A percentile compares a stretch with the other conserved stretches of the same genome.
These are phyloP conservation scores for Mycotypha africana DNA, from an alignment of 371 early-diverging fungal species.

Conservation along the genomic window DNA sequence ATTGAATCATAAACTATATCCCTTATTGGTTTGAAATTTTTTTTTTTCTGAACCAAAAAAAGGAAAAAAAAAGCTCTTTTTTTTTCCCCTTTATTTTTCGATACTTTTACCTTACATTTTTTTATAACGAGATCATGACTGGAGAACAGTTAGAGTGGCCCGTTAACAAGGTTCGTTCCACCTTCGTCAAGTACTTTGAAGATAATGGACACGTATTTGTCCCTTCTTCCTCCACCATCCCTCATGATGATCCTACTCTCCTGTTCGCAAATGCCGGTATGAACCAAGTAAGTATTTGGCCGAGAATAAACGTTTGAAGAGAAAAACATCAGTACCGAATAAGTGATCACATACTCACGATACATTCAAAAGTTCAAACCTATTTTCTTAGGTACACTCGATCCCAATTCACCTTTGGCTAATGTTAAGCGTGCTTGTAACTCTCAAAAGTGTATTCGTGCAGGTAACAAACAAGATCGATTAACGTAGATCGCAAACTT, in stretches of 20 bases:
- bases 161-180: slow-evolving; percentile 75
- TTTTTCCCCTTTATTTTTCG: too few relatives aligned
- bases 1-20: too few relatives aligned
- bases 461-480: slow-evolving; percentile 64
- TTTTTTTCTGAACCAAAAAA: too few relatives aligned
- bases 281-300: slow-evolving; percentile 94
- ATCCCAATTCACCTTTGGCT: slow-evolving; percentile 86
- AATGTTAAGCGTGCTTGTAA: slow-evolving; percentile 92
- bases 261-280: slow-evolving; percentile 99
- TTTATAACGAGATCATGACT: too few relatives aligned
- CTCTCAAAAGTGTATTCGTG: slow-evolving; percentile 98
- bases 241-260: slow-evolving; percentile 96
- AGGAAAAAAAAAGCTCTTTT: too few relatives aligned
- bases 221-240: slow-evolving; percentile 92
- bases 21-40: too few relatives aligned
- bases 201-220: slow-evolving; percentile 79
- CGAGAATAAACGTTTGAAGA: too few relatives aligned
- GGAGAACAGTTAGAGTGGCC: slow-evolving; percentile 65
- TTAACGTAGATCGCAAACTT: too few relatives aligned
- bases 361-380: slow-evolving; percentile 94
- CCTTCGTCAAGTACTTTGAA: slow-evolving; percentile 92
- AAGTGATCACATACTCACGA: too few relatives aligned
- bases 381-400: slow-evolving; percentile 95
- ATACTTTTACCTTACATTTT: too few relatives aligned
- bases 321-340: too few relatives aligned